Evolutionary conservation across 805 yeast species (phyloP).

Genomic region (Scheffersomyces ergatensis): DNA sequence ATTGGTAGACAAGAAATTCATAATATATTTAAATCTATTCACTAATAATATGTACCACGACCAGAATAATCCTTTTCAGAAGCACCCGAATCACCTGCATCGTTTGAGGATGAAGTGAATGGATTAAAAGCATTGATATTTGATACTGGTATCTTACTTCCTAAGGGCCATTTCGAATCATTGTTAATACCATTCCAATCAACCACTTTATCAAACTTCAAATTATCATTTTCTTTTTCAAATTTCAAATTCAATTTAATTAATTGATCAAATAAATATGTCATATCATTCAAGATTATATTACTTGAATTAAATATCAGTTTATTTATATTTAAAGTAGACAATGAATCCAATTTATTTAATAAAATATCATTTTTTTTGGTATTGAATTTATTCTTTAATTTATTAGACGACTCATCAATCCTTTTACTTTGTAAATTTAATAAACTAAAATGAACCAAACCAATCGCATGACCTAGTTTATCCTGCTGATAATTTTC

Average conservation of each 20-base stretch:
- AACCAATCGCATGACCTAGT: slow-evolving; percentile 47
- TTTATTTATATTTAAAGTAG: slow-evolving; percentile 32
- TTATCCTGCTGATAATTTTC: slow-evolving; percentile 44
- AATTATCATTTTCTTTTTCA: slow-evolving; percentile 41
- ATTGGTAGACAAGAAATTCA: slow-evolving; percentile 57
- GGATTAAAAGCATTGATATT: slow-evolving; percentile 24
- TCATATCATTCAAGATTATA: slow-evolving; percentile 32
- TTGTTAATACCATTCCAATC: slow-evolving; percentile 31
- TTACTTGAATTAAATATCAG: slow-evolving; percentile 35
- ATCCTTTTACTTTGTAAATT: slow-evolving; percentile 33
- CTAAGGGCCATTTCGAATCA: slow-evolving; percentile 45
- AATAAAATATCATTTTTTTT: slow-evolving; percentile 31
- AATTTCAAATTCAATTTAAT: slow-evolving; percentile 38
- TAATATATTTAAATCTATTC: slow-evolving; percentile 43
- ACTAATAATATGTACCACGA: slow-evolving; percentile 9
- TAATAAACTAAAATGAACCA: slow-evolving; percentile 35
- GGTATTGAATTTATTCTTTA: slow-evolving; percentile 24
- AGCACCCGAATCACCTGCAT: neutral
- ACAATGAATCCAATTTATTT: slow-evolving; percentile 29
- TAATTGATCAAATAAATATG: slow-evolving; percentile 39
- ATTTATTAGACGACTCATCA: slow-evolving; percentile 11
- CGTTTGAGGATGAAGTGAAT: neutral
- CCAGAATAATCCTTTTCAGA: slow-evolving; percentile 4
- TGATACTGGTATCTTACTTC: slow-evolving; percentile 33
- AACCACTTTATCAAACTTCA: slow-evolving; percentile 33